These are phyloP conservation scores for Monosporascus sp. DNA, from an alignment of 2,329 filamentous ascomycete genomes.

Conservation along the genomic window DNA sequence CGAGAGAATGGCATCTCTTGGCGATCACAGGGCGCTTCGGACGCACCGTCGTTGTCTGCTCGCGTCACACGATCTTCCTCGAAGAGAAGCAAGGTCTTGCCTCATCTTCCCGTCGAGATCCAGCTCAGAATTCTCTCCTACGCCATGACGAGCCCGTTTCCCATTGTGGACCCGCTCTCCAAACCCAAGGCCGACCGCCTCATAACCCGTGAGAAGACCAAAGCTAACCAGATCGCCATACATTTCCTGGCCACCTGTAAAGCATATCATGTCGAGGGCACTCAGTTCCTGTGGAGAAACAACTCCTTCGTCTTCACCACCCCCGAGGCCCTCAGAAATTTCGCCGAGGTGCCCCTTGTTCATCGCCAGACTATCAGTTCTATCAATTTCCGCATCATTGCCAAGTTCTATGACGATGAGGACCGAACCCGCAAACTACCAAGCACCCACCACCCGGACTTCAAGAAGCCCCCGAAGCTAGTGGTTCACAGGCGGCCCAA, in stretches of 20 bases:
- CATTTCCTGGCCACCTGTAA: slow-evolving; percentile 48
- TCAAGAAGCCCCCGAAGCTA: slow-evolving; percentile 37
- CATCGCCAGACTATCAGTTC: slow-evolving; percentile 40
- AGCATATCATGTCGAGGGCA: slow-evolving; percentile 45
- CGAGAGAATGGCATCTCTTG: slow-evolving; percentile 49
- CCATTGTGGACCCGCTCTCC: slow-evolving; percentile 51
- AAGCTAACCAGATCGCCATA: slow-evolving; percentile 46
- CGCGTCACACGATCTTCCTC: slow-evolving; percentile 24
- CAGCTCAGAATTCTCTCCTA: slow-evolving; percentile 47
- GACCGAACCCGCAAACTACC: slow-evolving; percentile 36
- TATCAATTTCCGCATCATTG: slow-evolving; percentile 48
- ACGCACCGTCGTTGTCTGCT: neutral
- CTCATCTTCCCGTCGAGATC: slow-evolving; percentile 47
- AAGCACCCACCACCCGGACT: slow-evolving; percentile 36
- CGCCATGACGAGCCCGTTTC: slow-evolving; percentile 41
- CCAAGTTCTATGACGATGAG: slow-evolving; percentile 51
- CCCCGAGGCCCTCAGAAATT: slow-evolving; percentile 43
- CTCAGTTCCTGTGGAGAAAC: slow-evolving; percentile 43
- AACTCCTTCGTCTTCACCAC: slow-evolving; percentile 53
- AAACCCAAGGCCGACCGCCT: slow-evolving; percentile 38
- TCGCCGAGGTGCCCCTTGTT: slow-evolving; percentile 38
- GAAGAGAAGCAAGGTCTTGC: slow-evolving; percentile 23
- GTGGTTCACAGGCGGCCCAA: slow-evolving; percentile 37
- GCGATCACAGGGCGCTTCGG: slow-evolving; percentile 29
- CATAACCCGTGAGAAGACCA: slow-evolving; percentile 35